Evolutionary conservation across 495 filamentous ascomycete genomes (phyloP), one percentile per base, ranked within the genome.

Genomic region (Lophium mytilinum): DNA sequence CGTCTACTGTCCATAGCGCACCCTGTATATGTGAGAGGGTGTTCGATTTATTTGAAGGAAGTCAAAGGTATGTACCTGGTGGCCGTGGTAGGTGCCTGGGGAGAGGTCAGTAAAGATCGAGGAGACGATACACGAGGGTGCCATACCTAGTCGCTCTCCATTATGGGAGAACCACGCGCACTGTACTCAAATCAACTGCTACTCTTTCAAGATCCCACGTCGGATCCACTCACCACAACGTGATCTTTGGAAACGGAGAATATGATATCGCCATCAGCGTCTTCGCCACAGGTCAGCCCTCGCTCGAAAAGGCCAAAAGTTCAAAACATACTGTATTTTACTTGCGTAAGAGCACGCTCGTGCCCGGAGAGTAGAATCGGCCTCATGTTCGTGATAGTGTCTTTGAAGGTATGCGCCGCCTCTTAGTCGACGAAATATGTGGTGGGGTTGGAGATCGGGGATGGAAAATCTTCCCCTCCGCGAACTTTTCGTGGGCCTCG

Each of bases 201-300:
- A 30, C 6, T 30, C 24, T 30, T 30, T 30, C 24, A 30, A 30
- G 24, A 6, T 30, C 24, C 24, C 3, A 30, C 24, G 24, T 30
- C 24, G 46, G 12, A 14, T n/a, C 12, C 5, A 49, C 33, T 35
- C 3, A 49, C 18, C 64, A 96, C 88, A 60, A 92, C 81, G 72
- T 97, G 93, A 77, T 99, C 93, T 76, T 99, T 99, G 55, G 93
- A 83, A 47, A 90, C 89, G 50, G 93, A 96, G 78, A 99, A 97
- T 64, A 99, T 81, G 55, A 99, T 83, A 72, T 99, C 93, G 75
- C 93, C 93, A 74, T 98, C 93, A 75, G 81, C 82, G 76, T 91
- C 95, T 80, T 89, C 96, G 73, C 86, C 88, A 43, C 47, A 15
- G 43, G 41, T 50, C 40, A 55, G 21, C 33, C 21, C 24, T 18